These are phyloP conservation scores for Colletotrichum siamense DNA, from an alignment of 2,329 filamentous ascomycete genomes.

Conservation along the genomic window DNA sequence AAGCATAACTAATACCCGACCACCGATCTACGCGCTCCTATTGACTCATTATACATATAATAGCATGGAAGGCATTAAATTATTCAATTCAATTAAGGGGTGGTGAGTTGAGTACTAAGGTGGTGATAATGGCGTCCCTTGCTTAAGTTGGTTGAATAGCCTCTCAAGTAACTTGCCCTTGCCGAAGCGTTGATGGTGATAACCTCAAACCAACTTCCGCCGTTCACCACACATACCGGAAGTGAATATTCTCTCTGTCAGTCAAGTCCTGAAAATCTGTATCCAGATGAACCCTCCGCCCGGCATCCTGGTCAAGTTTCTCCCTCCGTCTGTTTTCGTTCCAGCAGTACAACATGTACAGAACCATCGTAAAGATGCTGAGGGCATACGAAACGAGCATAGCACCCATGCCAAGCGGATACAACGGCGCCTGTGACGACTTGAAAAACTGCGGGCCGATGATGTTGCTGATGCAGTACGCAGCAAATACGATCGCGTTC, in stretches of 20 bases:
- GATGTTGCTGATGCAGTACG: conserved; percentile 30
- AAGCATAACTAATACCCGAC: no score
- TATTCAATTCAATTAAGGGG: no score
- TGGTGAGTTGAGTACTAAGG: no score
- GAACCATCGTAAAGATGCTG: neutral
- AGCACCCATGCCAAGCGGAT: conserved; percentile 29
- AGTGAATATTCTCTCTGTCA: neutral
- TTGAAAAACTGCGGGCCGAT: conserved; percentile 34
- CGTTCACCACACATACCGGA: neutral
- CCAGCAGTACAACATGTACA: neutral
- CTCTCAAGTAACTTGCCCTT: no score
- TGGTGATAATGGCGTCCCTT: no score
- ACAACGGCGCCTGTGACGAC: conserved; percentile 29
- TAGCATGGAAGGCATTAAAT: no score
- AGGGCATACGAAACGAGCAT: conserved; percentile 31
- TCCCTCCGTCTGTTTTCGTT: neutral
- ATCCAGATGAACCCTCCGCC: neutral
- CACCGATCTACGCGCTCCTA: no score
- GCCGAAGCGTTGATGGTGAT: no score
- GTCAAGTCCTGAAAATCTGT: neutral
- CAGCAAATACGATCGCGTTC: neutral
- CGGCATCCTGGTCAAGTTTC: neutral
- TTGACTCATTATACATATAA: no score
- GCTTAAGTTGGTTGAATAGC: no score
- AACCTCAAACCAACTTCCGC: no score